Percentiles rank a stretch among this genome's conserved stretches.
Conservation (phyloP, 352 stramenopile species). For the Phytophthora nicotianae region DNA sequence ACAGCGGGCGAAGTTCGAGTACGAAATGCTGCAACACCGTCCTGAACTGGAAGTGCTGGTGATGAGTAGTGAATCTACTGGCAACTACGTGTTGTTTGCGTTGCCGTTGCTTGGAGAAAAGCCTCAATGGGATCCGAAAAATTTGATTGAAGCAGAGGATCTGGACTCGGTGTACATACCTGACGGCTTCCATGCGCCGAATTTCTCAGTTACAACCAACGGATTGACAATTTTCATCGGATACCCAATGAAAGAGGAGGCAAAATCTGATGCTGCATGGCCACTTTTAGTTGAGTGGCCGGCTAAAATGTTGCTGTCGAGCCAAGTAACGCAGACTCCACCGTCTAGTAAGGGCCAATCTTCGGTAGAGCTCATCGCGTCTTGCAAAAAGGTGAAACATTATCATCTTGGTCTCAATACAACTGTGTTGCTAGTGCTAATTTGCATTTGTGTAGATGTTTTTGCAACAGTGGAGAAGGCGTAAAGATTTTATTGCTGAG, state of each 20-base stretch:
- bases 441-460: slow-evolving; percentile 36
- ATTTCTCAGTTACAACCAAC: slow-evolving; percentile 22
- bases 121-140: slow-evolving; percentile 24
- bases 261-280: slow-evolving; percentile 9
- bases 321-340: slow-evolving; percentile 42
- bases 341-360: slow-evolving; percentile 34
- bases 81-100: slow-evolving; percentile 33
- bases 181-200: slow-evolving; percentile 34
- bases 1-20: slow-evolving; percentile 45
- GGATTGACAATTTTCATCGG: slow-evolving; percentile 28
- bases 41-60: slow-evolving; percentile 40
- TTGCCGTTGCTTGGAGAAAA: slow-evolving; percentile 41
- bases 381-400: slow-evolving; percentile 40
- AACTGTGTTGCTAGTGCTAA: slow-evolving; percentile 2
- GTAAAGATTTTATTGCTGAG: slow-evolving; percentile 45
- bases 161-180: slow-evolving; percentile 31
- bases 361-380: slow-evolving; percentile 41
- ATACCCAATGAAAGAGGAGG: slow-evolving; percentile 27
- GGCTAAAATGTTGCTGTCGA: slow-evolving; percentile 36
- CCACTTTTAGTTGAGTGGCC: slow-evolving; percentile 44
- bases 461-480: slow-evolving; percentile 44
- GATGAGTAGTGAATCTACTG: slow-evolving; percentile 1
- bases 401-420: not conserved
- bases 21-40: slow-evolving; percentile 49
- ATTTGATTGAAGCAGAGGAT: slow-evolving; percentile 10